Evolutionary conservation across 106 monocot species (phyloP).

Genomic region (Allium fistulosum): DNA sequence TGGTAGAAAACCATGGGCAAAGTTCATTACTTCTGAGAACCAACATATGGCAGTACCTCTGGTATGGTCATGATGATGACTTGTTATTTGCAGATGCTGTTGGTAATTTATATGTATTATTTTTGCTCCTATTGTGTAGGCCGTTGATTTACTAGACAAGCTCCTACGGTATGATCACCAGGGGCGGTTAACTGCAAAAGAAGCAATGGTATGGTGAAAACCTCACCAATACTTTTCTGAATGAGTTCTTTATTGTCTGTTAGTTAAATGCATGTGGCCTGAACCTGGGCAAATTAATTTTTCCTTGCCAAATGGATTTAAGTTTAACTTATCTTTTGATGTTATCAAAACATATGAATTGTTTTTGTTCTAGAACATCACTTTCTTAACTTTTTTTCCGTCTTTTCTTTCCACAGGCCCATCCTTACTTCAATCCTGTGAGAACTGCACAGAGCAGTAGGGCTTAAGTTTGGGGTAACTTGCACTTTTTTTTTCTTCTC

Average conservation of each 20-base stretch:
- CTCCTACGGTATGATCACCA: conserved; percentile 87
- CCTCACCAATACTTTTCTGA: background rate
- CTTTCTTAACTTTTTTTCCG: background rate
- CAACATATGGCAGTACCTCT: conserved; percentile 78
- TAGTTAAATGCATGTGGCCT: no score
- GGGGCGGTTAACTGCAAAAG: conserved; percentile 91
- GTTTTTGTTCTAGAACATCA: background rate
- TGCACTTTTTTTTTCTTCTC: background rate
- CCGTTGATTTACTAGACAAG: conserved; percentile 78
- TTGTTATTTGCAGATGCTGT: background rate
- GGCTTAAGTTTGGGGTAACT: conserved; percentile 3
- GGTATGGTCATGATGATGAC: conserved; percentile 22
- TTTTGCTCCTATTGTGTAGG: conserved; percentile 22
- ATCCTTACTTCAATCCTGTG: conserved; percentile 75
- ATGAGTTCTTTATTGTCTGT: no score
- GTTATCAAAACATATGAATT: background rate
- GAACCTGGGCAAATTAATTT: background rate
- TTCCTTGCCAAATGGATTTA: background rate
- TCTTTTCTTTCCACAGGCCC: conserved; percentile 33
- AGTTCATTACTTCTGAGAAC: conserved; percentile 74
- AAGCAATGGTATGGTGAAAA: conserved; percentile 67
- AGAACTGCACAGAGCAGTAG: conserved; percentile 61
- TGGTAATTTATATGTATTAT: background rate
- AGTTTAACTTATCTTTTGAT: no score
- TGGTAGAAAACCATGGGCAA: conserved; percentile 83